phyloP scores from a whole-genome alignment of 257 asterid genomes.

The Prunella vulgaris region DNA sequence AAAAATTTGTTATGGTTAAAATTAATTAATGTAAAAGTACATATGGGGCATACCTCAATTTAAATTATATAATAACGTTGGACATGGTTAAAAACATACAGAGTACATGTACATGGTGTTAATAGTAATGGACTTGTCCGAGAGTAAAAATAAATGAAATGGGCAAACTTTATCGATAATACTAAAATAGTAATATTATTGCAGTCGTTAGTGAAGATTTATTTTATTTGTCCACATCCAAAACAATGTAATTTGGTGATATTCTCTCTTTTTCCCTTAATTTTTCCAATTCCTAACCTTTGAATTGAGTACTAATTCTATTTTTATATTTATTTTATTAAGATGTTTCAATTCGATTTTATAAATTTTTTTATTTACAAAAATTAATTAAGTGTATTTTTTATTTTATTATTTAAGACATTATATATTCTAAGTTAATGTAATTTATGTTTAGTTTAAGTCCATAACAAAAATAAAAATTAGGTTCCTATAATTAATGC shows the following conservation, averaged over 20 bases:
- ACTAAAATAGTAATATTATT: constrained; percentile 26
- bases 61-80: constrained; percentile 16
- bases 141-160: neutral
- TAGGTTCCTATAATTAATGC: too few relatives aligned
- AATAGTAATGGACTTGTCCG: constrained; percentile 4
- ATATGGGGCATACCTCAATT: neutral
- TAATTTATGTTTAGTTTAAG: too few relatives aligned
- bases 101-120: neutral
- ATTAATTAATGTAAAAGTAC: neutral
- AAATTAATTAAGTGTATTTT: too few relatives aligned
- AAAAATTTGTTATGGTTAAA: too few relatives aligned
- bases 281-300: neutral
- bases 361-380: too few relatives aligned
- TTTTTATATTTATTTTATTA: too few relatives aligned
- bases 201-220: constrained; percentile 37
- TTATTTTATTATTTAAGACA: too few relatives aligned
- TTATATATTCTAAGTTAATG: too few relatives aligned
- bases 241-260: constrained; percentile 22
- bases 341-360: too few relatives aligned
- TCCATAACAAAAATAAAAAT: too few relatives aligned
- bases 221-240: constrained; percentile 42
- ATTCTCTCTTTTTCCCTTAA: constrained; percentile 33
- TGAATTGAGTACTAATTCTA: neutral
- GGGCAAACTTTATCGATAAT: constrained; percentile 29
- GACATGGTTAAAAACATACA: constrained; percentile 11